phyloP scores from a whole-genome alignment of 352 stramenopile genomes.

The Phytophthora cactorum region DNA sequence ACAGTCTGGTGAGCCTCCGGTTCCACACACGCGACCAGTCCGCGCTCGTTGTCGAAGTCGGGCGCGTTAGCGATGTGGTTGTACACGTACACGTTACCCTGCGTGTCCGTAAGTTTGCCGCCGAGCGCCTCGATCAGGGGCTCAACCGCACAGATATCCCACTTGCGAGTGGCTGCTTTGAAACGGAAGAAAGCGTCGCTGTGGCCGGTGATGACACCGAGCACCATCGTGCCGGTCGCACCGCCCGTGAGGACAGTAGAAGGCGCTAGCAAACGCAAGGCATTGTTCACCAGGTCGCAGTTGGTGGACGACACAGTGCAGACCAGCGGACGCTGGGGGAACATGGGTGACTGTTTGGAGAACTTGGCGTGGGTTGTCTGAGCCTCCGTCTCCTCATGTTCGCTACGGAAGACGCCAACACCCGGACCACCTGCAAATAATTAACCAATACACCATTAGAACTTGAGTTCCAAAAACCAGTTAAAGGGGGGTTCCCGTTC shows the following conservation, averaged over 20 bases:
- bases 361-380: conserved; percentile 39
- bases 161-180: conserved; percentile 73
- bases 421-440: conserved; percentile 48
- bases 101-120: conserved; percentile 61
- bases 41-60: conserved; percentile 70
- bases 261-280: conserved; percentile 44
- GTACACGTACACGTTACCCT: conserved; percentile 69
- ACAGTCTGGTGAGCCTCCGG: conserved; percentile 40
- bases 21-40: conserved; percentile 60
- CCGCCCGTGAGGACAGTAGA: conserved; percentile 52
- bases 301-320: conserved; percentile 67
- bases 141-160: conserved; percentile 82
- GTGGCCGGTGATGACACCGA: conserved; percentile 62
- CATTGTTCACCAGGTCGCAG: conserved; percentile 55
- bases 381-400: conserved; percentile 32
- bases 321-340: conserved; percentile 46
- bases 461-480: neutral
- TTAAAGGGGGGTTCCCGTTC: neutral
- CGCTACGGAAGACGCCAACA: conserved; percentile 60
- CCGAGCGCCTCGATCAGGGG: conserved; percentile 65
- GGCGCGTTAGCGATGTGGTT: conserved; percentile 49
- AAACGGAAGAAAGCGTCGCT: conserved; percentile 79
- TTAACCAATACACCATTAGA: conserved; percentile 6
- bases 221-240: conserved; percentile 77
- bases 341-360: conserved; percentile 28